Evolutionary conservation across 1,284 basidiomycete species (phyloP), one percentile per base, ranked within the genome.

Genomic region (Rhodotorula sp.): DNA sequence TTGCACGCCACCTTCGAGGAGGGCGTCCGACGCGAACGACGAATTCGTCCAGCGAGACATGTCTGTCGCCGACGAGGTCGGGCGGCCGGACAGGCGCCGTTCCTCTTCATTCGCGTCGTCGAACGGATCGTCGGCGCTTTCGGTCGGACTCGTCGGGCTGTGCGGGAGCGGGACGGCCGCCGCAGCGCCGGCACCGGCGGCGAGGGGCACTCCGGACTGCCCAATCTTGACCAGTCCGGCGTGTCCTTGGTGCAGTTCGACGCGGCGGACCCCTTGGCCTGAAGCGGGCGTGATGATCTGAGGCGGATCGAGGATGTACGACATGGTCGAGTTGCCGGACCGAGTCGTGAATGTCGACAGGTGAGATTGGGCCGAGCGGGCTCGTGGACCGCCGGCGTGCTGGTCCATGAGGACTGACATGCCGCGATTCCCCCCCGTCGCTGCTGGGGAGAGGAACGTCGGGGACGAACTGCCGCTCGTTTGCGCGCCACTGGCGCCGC

Each of bases 251-350:
- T 67, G 55, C 34, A 76, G 62, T 55, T 76, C 75, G 58, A 76
- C 75, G 10, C 75, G 65, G 2, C 69, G 64, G 21, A 75, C 55
- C 2, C 75, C 75, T 16, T 70, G 62, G 6, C 64, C 67, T 34
- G 68, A 68, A 47, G 72, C 68, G 50, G 75, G 75, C n/a, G 75
- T 76, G 67, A 76, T 75, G 57, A 79, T 78, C 64, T 78, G 76
- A n/a, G 78, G 78, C 47, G 78, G 76, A 50, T 79, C 78, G 68
- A 79, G 75, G 52, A 79, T 78, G 70, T 79, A 79, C 21, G 73
- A 76, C 78, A 79, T 78, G 52, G 78, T 78, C 61, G 75, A 77
- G 38, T 59, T 70, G 28, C 61, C 68, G 15, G 71, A 75, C 4
- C 73, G 66, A 0, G 65, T 66, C 21, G 75, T 73, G 52, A 69